phyloP scores from a whole-genome alignment of 2,329 filamentous ascomycete species.

The Ophiostoma triangulosporum region DNA sequence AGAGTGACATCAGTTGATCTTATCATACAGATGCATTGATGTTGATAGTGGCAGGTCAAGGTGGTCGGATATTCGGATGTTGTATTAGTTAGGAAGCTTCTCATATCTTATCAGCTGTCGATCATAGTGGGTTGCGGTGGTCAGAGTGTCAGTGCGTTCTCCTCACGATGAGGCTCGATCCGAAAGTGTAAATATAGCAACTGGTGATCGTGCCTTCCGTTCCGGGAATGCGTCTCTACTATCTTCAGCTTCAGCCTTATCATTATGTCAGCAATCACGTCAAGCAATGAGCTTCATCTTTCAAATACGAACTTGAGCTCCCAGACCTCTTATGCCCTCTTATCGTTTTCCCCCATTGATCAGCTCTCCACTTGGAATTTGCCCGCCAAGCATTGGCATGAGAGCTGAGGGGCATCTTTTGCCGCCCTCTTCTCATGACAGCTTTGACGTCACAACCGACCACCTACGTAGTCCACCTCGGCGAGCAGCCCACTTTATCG shows the following conservation, averaged over 20 bases:
- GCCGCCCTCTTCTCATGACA: not conserved
- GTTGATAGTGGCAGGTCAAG: not conserved
- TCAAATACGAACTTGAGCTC: too few species aligned
- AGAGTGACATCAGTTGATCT: not conserved
- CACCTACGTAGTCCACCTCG: not conserved
- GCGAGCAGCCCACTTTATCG: not conserved
- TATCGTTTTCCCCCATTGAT: not conserved
- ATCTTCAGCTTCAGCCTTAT: not conserved
- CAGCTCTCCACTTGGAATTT: not conserved
- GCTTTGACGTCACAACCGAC: conserved; percentile 1
- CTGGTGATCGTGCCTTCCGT: not conserved
- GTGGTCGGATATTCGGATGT: not conserved
- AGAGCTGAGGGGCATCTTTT: not conserved
- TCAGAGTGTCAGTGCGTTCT: too few species aligned
- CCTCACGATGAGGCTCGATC: not conserved
- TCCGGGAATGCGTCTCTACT: not conserved
- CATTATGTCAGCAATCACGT: too few species aligned
- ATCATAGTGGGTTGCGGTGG: not conserved
- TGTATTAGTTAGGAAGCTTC: too few species aligned
- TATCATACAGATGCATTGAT: not conserved
- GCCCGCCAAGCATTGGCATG: not conserved
- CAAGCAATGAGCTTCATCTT: not conserved
- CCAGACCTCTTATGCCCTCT: not conserved
- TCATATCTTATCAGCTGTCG: not conserved
- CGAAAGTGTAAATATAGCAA: not conserved